Percentiles rank a stretch among this genome's conserved stretches.
phyloP scores from a whole-genome alignment of 2,329 filamentous ascomycete genomes.

The Blastomyces parvus region DNA sequence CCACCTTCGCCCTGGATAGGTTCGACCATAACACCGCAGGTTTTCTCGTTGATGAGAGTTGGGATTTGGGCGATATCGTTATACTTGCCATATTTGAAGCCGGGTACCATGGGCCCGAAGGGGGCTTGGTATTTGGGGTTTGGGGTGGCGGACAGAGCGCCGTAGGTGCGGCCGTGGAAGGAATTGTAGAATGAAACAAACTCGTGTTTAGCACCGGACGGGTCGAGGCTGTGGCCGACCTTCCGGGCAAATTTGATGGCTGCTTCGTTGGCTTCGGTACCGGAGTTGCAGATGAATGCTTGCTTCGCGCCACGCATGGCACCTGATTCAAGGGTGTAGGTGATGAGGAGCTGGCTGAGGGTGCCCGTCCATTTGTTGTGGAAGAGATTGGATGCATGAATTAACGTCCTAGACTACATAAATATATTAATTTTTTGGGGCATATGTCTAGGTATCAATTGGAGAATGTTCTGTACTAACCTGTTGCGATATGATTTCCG shows the following conservation, averaged over 20 bases:
- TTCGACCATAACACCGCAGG: conserved; percentile 91
- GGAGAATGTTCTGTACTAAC: conserved; percentile 32
- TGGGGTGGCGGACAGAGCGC: conserved; percentile 84
- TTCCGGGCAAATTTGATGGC: conserved; percentile 96
- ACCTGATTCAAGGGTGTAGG: conserved; percentile 68
- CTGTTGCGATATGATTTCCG: conserved; percentile 67
- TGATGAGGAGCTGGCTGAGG: conserved; percentile 73
- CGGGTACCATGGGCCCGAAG: conserved; percentile 90
- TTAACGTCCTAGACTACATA: conserved; percentile 55
- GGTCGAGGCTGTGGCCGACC: conserved; percentile 65
- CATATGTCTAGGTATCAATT: background rate
- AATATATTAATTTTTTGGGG: background rate
- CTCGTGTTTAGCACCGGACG: conserved; percentile 65
- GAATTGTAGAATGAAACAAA: conserved; percentile 84
- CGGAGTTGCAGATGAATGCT: conserved; percentile 93
- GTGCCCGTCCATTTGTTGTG: conserved; percentile 92
- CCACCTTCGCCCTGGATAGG: conserved; percentile 97
- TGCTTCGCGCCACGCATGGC: conserved; percentile 71
- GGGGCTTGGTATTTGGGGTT: conserved; percentile 97
- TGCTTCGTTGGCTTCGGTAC: conserved; percentile 93
- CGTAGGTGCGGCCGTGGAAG: conserved; percentile 97
- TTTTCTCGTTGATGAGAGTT: conserved; percentile 68
- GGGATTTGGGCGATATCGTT: conserved; percentile 69
- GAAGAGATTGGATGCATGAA: conserved; percentile 94
- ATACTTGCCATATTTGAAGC: conserved; percentile 76